Conservation (phyloP, 345 rosid genomes). For the Mallotus nudiflorus region DNA sequence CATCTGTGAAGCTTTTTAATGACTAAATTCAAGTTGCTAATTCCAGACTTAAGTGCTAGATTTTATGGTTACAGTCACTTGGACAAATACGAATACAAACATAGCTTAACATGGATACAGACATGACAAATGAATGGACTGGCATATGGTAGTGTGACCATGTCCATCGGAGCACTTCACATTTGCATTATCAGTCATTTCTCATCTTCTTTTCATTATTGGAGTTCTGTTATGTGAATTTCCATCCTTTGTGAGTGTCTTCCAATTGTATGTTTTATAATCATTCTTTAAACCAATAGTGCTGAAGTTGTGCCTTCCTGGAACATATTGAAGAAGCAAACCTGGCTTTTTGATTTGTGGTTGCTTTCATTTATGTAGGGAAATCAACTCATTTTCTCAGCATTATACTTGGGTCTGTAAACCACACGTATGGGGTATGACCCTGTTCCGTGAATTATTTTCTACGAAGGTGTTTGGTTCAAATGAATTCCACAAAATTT, state of each 20-base stretch:
- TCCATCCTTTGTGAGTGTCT: not conserved
- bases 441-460: too few species aligned
- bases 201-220: not conserved
- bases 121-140: not conserved
- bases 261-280: not conserved
- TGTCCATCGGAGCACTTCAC: too few species aligned
- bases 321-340: not conserved
- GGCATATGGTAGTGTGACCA: not conserved
- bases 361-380: not conserved
- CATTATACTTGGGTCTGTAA: not conserved
- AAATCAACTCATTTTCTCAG: too few species aligned
- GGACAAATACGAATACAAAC: not conserved
- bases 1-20: constrained; percentile 7
- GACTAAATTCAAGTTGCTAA: not conserved
- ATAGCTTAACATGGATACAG: too few species aligned
- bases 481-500: too few species aligned
- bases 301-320: not conserved
- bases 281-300: not conserved
- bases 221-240: not conserved
- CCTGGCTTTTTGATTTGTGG: not conserved
- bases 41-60: not conserved
- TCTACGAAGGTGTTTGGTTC: too few species aligned
- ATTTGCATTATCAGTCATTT: too few species aligned
- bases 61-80: not conserved
- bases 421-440: too few species aligned